These are phyloP conservation scores for Gossypium trilobum DNA, from an alignment of 441 rosid species.

Conservation along the genomic window DNA sequence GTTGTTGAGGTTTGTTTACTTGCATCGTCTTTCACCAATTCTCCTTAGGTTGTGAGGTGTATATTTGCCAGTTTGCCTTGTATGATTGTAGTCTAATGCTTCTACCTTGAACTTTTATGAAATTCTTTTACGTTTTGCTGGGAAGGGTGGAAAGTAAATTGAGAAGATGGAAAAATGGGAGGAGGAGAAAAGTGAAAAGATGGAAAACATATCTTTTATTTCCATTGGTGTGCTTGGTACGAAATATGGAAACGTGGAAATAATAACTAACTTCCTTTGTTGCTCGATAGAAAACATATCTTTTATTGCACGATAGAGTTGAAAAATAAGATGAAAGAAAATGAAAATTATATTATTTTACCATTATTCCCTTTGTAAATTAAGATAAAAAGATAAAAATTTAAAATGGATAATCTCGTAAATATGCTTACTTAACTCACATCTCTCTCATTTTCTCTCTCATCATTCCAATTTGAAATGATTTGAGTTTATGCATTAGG, in stretches of 20 bases:
- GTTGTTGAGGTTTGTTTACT: conserved; percentile 76
- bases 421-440: neutral
- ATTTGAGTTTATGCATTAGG: neutral
- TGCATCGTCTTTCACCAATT: neutral
- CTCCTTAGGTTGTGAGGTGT: conserved; percentile 2
- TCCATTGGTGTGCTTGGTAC: neutral
- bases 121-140: neutral
- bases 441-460: neutral
- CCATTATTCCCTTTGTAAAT: neutral
- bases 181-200: neutral
- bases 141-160: neutral
- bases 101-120: neutral
- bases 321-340: neutral
- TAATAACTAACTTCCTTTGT: neutral
- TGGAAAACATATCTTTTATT: neutral
- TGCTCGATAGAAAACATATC: neutral
- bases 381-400: neutral
- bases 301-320: neutral
- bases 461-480: neutral
- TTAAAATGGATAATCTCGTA: neutral
- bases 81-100: neutral
- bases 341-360: neutral
- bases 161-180: neutral
- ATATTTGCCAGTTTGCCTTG: neutral
- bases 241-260: neutral